phyloP scores from a whole-genome alignment of 352 stramenopile species.

The Peronospora belbahrii region DNA sequence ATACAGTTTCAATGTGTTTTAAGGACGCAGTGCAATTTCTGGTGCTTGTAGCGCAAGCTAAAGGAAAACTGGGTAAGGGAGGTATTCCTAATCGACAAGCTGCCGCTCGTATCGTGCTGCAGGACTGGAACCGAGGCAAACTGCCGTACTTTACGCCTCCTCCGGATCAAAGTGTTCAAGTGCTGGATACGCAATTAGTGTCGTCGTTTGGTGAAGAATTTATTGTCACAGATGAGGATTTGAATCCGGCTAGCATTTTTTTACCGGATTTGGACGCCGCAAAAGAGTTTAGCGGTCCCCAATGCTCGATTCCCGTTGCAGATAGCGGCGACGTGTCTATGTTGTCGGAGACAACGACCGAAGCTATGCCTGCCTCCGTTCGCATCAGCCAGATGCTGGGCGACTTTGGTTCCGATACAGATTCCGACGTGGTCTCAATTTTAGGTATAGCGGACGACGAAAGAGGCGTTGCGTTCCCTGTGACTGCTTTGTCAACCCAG shows the following conservation, averaged over 20 bases:
- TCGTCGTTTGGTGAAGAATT: slow-evolving; percentile 56
- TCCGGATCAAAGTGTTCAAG: slow-evolving; percentile 52
- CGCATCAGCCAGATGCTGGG: slow-evolving; percentile 33
- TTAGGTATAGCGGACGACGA: slow-evolving; percentile 37
- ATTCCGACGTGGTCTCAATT: slow-evolving; percentile 48
- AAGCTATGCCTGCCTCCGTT: slow-evolving; percentile 14
- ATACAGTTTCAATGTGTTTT: slow-evolving; percentile 45
- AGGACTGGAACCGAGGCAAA: slow-evolving; percentile 90
- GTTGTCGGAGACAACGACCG: slow-evolving; percentile 11
- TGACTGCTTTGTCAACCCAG: slow-evolving; percentile 24
- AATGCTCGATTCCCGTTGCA: slow-evolving; percentile 39
- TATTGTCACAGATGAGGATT: slow-evolving; percentile 45
- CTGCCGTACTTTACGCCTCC: slow-evolving; percentile 86
- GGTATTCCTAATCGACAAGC: slow-evolving; percentile 90
- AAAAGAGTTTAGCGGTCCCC: slow-evolving; percentile 24
- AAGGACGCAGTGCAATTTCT: slow-evolving; percentile 90
- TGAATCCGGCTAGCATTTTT: slow-evolving; percentile 71
- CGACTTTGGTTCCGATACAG: slow-evolving; percentile 50
- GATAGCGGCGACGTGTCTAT: slow-evolving; percentile 12
- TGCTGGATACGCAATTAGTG: slow-evolving; percentile 64
- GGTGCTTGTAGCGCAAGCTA: slow-evolving; percentile 86
- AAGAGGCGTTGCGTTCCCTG: slow-evolving; percentile 7
- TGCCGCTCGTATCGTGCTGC: slow-evolving; percentile 86
- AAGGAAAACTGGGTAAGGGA: slow-evolving; percentile 93
- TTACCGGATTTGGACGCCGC: slow-evolving; percentile 24